phyloP scores from a whole-genome alignment of 2,329 filamentous ascomycete species.

The Trichoderma sp. region DNA sequence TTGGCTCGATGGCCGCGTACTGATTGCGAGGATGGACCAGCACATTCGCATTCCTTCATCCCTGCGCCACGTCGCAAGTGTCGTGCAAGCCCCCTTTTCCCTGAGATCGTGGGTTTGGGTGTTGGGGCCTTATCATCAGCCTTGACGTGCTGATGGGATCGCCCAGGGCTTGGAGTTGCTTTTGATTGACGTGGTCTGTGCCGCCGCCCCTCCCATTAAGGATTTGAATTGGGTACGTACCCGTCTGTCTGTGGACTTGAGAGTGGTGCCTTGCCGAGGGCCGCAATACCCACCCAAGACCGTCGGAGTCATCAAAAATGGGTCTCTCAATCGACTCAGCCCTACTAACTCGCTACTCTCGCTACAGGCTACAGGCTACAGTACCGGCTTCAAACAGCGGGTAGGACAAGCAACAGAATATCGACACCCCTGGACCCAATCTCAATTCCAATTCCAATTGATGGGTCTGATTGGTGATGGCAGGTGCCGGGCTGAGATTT shows the following conservation, averaged over 20 bases:
- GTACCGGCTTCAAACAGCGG: not conserved
- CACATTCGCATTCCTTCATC: not conserved
- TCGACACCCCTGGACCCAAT: not conserved
- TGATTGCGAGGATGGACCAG: not conserved
- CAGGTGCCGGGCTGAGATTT: not conserved
- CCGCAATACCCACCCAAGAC: not conserved
- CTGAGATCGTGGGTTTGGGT: not conserved
- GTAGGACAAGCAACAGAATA: not conserved
- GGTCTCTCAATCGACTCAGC: not conserved
- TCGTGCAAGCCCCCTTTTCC: not conserved
- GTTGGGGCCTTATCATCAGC: not conserved
- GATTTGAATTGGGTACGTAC: not conserved
- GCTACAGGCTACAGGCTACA: not conserved
- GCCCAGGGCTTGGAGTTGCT: not conserved
- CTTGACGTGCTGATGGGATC: conserved; percentile 1
- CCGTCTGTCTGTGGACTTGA: too few species aligned
- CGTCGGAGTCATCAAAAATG: not conserved
- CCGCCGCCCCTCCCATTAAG: conserved; percentile 13
- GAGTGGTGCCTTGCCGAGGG: not conserved
- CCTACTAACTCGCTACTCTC: conserved; percentile 4
- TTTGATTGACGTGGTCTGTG: conserved; percentile 10
- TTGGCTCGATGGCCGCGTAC: not conserved
- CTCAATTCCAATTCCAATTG: not conserved
- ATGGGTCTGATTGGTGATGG: not conserved
- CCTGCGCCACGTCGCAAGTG: conserved; percentile 10